Evolutionary conservation across 352 stramenopile species (phyloP).

Genomic region (Chrysophaeum taylorii): DNA sequence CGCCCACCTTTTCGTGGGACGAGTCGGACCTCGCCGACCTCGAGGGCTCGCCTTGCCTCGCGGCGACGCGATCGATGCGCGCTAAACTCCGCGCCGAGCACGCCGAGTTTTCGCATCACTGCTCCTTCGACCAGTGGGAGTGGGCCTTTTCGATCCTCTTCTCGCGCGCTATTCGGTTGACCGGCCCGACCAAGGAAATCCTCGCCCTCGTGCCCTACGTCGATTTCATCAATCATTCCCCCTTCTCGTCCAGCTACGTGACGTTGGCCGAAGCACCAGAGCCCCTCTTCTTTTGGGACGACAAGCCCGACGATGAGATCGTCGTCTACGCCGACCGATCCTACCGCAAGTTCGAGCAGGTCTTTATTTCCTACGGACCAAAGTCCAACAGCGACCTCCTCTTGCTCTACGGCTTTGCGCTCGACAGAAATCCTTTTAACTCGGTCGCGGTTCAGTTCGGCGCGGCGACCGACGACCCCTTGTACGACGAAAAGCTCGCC

Average conservation of each 20-base stretch:
- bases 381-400: constrained; percentile 67
- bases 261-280: constrained; percentile 20
- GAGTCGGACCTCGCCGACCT: constrained; percentile 60
- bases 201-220: constrained; percentile 67
- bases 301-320: constrained; percentile 51
- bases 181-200: constrained; percentile 46
- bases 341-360: constrained; percentile 46
- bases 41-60: constrained; percentile 54
- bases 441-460: constrained; percentile 62
- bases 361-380: constrained; percentile 69
- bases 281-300: constrained; percentile 2
- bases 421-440: constrained; percentile 70
- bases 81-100: constrained; percentile 61
- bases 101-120: constrained; percentile 35
- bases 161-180: constrained; percentile 51
- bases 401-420: constrained; percentile 66
- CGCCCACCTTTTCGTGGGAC: constrained; percentile 60
- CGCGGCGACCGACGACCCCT: constrained; percentile 40
- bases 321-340: constrained; percentile 63
- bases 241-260: constrained; percentile 56
- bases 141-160: constrained; percentile 73
- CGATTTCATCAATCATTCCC: constrained; percentile 72
- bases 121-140: constrained; percentile 58
- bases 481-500: constrained; percentile 56
- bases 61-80: constrained; percentile 53